Conservation (phyloP, 257 asterid genomes). For the Cynanchum wilfordii region DNA sequence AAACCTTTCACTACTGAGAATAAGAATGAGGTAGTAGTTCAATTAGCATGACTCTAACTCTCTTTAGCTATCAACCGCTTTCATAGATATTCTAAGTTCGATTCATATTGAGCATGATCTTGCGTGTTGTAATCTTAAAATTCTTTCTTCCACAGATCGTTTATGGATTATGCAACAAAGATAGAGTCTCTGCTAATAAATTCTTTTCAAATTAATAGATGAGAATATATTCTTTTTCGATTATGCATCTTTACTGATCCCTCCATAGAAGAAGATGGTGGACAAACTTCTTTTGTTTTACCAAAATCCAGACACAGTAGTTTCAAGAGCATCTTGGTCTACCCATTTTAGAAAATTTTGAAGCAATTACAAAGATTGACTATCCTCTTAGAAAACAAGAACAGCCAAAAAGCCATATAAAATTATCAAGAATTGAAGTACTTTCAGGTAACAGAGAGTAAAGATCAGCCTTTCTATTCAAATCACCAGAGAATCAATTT, state of each 20-base stretch:
- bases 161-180: too few species aligned
- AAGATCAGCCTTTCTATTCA: background rate
- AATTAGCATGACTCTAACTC: too few species aligned
- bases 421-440: background rate
- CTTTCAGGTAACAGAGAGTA: background rate
- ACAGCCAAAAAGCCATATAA: background rate
- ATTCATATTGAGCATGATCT: too few species aligned
- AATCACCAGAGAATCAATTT: slow-evolving; percentile 15
- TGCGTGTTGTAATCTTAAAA: too few species aligned
- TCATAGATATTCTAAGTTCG: too few species aligned
- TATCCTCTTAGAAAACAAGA: background rate
- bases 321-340: slow-evolving; percentile 5
- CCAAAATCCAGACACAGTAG: slow-evolving; percentile 15
- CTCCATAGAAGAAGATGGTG: slow-evolving; percentile 8
- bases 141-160: too few species aligned
- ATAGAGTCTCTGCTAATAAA: too few species aligned
- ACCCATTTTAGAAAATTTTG: background rate
- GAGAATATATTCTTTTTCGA: too few species aligned
- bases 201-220: slow-evolving; percentile 5
- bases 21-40: too few species aligned
- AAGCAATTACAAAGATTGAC: background rate
- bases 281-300: slow-evolving; percentile 1
- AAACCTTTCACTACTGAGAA: slow-evolving; percentile 1
- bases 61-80: too few species aligned
- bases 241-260: background rate